Percentiles rank a stretch among this genome's conserved stretches.
Evolutionary conservation across 2,329 filamentous ascomycete species (phyloP).

Genomic region (Myriosclerotinia duriaeana): DNA sequence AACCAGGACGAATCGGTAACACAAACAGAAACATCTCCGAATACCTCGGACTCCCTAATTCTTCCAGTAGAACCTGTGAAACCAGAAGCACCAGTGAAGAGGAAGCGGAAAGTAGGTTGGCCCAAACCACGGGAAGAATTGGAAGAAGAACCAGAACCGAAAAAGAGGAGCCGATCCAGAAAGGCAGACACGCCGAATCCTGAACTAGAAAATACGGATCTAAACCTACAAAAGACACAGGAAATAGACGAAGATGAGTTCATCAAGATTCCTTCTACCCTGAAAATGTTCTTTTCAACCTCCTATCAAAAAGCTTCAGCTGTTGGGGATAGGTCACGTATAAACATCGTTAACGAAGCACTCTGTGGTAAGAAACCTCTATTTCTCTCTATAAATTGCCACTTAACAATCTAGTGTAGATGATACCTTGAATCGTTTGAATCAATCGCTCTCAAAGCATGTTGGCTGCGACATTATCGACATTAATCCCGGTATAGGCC

Average conservation of each 20-base stretch:
- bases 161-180: background rate
- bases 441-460: slow-evolving; percentile 65
- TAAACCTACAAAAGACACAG: background rate
- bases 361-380: slow-evolving; percentile 45
- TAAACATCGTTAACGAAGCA: slow-evolving; percentile 54
- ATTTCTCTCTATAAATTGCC: background rate
- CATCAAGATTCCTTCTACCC: background rate
- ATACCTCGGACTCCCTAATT: background rate
- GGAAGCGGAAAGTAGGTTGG: background rate
- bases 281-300: background rate
- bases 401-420: slow-evolving; percentile 30
- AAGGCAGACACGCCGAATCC: background rate
- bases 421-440: slow-evolving; percentile 60
- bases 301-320: background rate
- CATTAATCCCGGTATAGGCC: slow-evolving; percentile 74
- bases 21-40: background rate
- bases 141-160: background rate
- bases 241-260: background rate
- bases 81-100: too few species aligned
- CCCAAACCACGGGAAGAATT: background rate
- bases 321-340: slow-evolving; percentile 39
- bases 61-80: background rate
- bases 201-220: background rate
- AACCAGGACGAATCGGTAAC: background rate
- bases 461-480: slow-evolving; percentile 83